phyloP scores from a whole-genome alignment of 495 filamentous ascomycete genomes.

The Hypoxylon perforatum region DNA sequence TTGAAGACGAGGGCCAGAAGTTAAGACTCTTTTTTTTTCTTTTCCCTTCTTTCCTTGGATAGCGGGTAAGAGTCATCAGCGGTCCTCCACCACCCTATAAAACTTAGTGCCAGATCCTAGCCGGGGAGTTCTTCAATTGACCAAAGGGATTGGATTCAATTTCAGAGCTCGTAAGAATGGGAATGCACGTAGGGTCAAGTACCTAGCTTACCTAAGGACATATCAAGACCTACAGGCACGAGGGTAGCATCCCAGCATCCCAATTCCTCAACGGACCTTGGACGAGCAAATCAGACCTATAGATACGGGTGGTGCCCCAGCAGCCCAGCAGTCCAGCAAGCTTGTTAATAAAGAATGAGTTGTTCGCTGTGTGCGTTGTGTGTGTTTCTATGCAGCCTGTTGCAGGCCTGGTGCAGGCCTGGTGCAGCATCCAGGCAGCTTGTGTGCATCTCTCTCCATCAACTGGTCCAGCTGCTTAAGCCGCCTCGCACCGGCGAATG shows the following conservation, averaged over 20 bases:
- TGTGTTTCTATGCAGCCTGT: no score
- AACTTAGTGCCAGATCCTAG: not conserved
- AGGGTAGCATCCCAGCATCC: no score
- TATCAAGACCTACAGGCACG: not conserved
- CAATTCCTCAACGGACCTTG: no score
- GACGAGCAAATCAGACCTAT: no score
- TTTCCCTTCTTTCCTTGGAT: not conserved
- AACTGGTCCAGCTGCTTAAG: constrained; percentile 29
- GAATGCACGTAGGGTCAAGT: constrained; percentile 44
- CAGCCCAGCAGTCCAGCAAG: no score
- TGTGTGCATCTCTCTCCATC: constrained; percentile 16
- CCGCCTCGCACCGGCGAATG: constrained; percentile 27
- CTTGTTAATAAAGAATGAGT: constrained; percentile 35
- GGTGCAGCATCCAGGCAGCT: not conserved
- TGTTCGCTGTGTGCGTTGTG: constrained; percentile 30
- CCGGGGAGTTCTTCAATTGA: constrained; percentile 27
- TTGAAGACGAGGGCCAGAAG: not conserved
- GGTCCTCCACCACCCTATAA: not conserved
- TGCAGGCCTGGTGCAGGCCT: no score
- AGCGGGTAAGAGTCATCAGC: constrained; percentile 4
- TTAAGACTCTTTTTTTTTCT: not conserved
- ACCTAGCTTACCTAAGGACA: constrained; percentile 39
- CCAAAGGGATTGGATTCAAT: constrained; percentile 41
- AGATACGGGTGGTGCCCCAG: no score
- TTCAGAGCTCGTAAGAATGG: constrained; percentile 27